A percentile compares a stretch with the other conserved stretches of the same genome.
phyloP scores from a whole-genome alignment of 352 stramenopile genomes.

The Phytophthora podocarpi region DNA sequence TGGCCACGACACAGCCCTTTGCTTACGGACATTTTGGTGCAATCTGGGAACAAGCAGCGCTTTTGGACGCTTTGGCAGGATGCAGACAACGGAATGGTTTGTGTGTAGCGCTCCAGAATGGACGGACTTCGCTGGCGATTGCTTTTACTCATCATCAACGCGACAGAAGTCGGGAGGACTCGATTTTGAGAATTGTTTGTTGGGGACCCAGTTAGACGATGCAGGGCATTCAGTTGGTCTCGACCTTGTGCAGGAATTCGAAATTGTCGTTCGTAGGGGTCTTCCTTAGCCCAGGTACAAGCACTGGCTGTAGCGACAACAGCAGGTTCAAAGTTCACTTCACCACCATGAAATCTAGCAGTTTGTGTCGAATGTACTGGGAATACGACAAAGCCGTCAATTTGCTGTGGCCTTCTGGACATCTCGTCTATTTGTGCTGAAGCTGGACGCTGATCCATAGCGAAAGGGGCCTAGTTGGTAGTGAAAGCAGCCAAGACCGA shows the following conservation, averaged over 20 bases:
- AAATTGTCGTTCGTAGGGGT: not conserved
- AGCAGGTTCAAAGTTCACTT: conserved; percentile 1
- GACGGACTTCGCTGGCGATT: conserved; percentile 20
- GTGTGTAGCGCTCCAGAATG: conserved; percentile 50
- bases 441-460: conserved; percentile 12
- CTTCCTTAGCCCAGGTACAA: not conserved
- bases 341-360: not conserved
- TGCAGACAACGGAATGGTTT: conserved; percentile 44
- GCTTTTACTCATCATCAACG: conserved; percentile 17
- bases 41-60: conserved; percentile 57
- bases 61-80: conserved; percentile 69
- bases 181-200: not conserved
- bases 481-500: conserved; percentile 7
- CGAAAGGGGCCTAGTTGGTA: not conserved
- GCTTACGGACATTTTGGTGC: conserved; percentile 72
- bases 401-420: not conserved
- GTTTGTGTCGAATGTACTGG: too few species aligned
- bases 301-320: conserved; percentile 1
- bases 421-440: not conserved
- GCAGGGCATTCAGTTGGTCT: not conserved
- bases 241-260: not conserved
- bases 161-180: conserved; percentile 23
- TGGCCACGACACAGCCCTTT: conserved; percentile 70
- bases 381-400: conserved; percentile 2
- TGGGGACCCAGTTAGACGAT: conserved; percentile 7